These are phyloP conservation scores for Marchantia polymorpha DNA, from an alignment of 225 moss, liverwort and hornwort genomes.

Conservation along the genomic window DNA sequence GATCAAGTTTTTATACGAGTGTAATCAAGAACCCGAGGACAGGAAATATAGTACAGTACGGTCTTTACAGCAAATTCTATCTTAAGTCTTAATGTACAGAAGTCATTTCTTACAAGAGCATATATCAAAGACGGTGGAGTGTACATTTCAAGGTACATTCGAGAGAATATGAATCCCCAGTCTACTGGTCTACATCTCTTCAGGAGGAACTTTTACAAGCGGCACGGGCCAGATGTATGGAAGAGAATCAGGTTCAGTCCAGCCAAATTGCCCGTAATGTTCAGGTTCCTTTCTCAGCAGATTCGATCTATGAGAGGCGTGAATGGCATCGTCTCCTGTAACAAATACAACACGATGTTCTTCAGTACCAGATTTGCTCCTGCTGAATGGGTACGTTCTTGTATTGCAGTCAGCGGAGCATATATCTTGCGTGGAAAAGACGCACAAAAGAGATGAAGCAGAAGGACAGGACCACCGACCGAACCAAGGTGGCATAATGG, in stretches of 20 bases:
- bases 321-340: constrained; percentile 52
- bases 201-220: background rate
- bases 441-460: background rate
- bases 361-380: background rate
- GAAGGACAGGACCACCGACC: constrained; percentile 16
- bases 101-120: too few relatives aligned
- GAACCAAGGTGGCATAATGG: constrained; percentile 52
- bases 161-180: too few relatives aligned
- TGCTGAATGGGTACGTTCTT: background rate
- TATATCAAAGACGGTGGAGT: too few relatives aligned
- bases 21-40: too few relatives aligned
- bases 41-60: too few relatives aligned
- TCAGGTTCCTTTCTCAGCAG: constrained; percentile 53
- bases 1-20: too few relatives aligned
- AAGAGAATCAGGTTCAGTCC: constrained; percentile 41
- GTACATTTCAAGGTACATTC: too few relatives aligned
- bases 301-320: constrained; percentile 59
- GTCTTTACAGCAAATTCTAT: too few relatives aligned
- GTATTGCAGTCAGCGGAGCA: background rate
- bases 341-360: background rate
- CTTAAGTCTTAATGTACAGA: too few relatives aligned
- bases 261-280: constrained; percentile 50
- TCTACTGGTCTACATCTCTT: too few relatives aligned
- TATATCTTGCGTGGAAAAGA: background rate
- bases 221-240: constrained; percentile 56